Base-by-base conservation (phyloP, 257 asterid genomes). In the Lycium barbarum region DNA sequence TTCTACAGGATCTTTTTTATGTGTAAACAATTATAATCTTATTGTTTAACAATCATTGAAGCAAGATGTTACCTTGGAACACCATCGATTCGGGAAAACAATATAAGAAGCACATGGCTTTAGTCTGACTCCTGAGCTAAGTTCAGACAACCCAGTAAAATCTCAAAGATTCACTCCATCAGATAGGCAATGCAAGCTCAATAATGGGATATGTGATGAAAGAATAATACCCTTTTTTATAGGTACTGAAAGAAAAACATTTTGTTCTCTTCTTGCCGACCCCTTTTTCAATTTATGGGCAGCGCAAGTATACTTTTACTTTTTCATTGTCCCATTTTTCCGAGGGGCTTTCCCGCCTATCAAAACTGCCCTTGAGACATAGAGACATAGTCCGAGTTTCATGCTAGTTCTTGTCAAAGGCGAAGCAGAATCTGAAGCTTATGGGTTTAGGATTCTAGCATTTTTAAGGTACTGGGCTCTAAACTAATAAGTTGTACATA, bases 41-140 rank as follows among this genome's bases (percentile, higher is more conserved):
- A 65, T 65, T 26, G 15, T 4, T 11, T 65, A 65, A 65, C 43
- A 66, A 66, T 66, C 15, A 76, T 76, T 51, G 26, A 51, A 26
- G 82, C 13, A 51, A 76, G 82, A 51, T 76, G 82, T 76, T 66
- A 33, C 9, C n/a, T 66, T 53, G 81, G 47, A 76, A 13, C 82
- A 53, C 82, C 82, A 78, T 15, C 33, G 9, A 78, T 3, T 53
- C 12, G 0, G 81, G n/a, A 7, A 33, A 47, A 7, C 61, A 49
- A 47, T 47, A 12, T 22, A 20, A 22, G 61, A 74, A 74, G 61
- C 47, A 51, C 2, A 76, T 0, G 15, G 15, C 76, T 68, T 74
- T 76, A 6, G 45, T 13, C 45, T 0, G 81, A 22, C 14, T 20
- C 59, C 20, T 2, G 40, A 20, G 59, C 12, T 20, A 12, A 22